Conservation (phyloP, 305 asterid species). For the Fraxinus velutina region DNA sequence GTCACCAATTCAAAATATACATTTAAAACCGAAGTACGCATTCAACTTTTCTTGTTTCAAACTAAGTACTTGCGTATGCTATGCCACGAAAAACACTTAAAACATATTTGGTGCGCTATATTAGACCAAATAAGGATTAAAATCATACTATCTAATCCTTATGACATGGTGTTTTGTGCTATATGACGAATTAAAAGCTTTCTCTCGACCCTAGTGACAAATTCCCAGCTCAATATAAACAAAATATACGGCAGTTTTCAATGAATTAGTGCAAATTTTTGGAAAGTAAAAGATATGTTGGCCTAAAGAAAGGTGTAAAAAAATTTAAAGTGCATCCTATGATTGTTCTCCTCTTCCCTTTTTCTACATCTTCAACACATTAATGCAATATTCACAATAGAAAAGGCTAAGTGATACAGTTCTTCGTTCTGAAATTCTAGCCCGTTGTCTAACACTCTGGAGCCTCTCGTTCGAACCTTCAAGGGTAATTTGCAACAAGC, state of each 20-base stretch:
- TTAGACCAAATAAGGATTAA: background rate
- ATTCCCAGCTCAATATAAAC: background rate
- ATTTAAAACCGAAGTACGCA: too few species aligned
- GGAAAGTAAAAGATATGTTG: background rate
- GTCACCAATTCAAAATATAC: background rate
- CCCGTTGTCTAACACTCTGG: background rate
- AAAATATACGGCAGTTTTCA: background rate
- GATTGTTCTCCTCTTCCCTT: constrained; percentile 19
- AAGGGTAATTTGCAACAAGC: constrained; percentile 5
- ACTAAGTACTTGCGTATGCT: background rate
- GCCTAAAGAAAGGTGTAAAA: background rate
- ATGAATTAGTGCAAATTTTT: background rate
- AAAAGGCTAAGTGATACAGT: constrained; percentile 19
- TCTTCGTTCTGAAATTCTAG: constrained; percentile 19
- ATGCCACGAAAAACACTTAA: background rate
- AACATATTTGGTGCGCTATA: background rate
- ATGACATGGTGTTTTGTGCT: background rate
- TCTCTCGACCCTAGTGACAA: background rate
- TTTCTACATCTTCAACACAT: constrained; percentile 23
- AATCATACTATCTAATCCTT: background rate
- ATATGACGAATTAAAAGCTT: background rate
- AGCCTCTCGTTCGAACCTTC: background rate
- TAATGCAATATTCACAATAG: constrained; percentile 22
- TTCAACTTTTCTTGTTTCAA: background rate
- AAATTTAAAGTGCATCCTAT: constrained; percentile 17